Conservation (phyloP, 148 eudicot species). For the Diospyros kaki region DNA sequence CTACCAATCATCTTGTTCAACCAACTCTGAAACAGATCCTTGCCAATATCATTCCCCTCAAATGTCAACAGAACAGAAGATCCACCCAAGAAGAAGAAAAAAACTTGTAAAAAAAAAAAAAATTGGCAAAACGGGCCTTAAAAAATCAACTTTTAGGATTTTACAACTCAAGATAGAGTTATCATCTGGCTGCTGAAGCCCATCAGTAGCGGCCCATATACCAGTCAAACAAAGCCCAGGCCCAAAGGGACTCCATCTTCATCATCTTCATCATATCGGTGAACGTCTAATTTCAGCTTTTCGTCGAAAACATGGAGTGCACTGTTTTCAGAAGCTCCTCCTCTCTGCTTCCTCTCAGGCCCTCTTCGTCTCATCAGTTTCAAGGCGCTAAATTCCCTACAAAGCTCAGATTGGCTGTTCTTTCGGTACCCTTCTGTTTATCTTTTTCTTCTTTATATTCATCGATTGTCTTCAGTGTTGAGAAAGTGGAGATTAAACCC, state of each 20-base stretch:
- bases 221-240: background rate
- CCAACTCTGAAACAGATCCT: no score
- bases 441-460: slow-evolving; percentile 1
- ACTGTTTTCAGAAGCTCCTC: slow-evolving; percentile 38
- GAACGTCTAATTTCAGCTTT: background rate
- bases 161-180: no score
- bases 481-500: slow-evolving; percentile 40
- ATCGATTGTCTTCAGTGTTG: background rate
- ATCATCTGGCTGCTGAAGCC: background rate
- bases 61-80: no score
- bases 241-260: background rate
- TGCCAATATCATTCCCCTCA: no score
- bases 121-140: no score
- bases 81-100: no score
- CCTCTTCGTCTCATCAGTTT: slow-evolving; percentile 37
- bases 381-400: slow-evolving; percentile 29
- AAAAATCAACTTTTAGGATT: no score
- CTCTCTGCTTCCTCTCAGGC: slow-evolving; percentile 30
- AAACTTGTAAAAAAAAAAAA: no score
- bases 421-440: background rate
- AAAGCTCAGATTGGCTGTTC: slow-evolving; percentile 44
- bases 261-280: background rate
- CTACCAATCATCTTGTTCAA: no score
- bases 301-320: slow-evolving; percentile 47
- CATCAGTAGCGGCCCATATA: background rate